These are phyloP conservation scores for Kazachstania africana DNA, from an alignment of 805 yeast genomes.

Conservation along the genomic window DNA sequence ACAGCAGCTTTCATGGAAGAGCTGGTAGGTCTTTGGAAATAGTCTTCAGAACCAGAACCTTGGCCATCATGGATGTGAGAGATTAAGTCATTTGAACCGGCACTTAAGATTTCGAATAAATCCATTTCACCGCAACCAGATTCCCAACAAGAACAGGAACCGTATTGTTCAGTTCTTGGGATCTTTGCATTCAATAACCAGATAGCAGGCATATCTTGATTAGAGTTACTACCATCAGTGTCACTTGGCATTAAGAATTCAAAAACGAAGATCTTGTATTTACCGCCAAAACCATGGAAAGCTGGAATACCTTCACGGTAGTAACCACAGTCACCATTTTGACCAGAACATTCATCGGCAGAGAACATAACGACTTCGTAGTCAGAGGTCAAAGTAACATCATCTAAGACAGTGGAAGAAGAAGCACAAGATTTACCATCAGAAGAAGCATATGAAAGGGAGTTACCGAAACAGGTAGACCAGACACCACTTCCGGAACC, in stretches of 20 bases:
- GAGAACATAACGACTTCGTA: slow-evolving; percentile 77
- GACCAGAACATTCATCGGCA: slow-evolving; percentile 44
- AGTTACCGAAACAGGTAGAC: slow-evolving; percentile 82
- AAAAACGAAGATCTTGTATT: slow-evolving; percentile 73
- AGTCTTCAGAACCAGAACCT: slow-evolving; percentile 85
- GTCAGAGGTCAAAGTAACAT: slow-evolving; percentile 59
- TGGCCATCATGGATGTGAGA: slow-evolving; percentile 70
- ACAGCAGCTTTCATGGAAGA: slow-evolving; percentile 83
- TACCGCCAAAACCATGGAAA: slow-evolving; percentile 86
- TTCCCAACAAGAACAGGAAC: slow-evolving; percentile 92
- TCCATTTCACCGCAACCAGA: slow-evolving; percentile 98
- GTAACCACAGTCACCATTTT: slow-evolving; percentile 59
- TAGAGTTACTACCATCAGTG: slow-evolving; percentile 34
- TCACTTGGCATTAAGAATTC: slow-evolving; percentile 91
- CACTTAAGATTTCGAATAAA: slow-evolving; percentile 73
- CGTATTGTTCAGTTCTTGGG: slow-evolving; percentile 95
- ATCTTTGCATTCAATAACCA: slow-evolving; percentile 93
- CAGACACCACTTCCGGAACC: slow-evolving; percentile 83
- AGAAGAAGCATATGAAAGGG: slow-evolving; percentile 70
- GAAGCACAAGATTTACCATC: slow-evolving; percentile 70
- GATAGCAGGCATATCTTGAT: slow-evolving; percentile 95
- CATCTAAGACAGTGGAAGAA: slow-evolving; percentile 54
- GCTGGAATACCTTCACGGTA: slow-evolving; percentile 83
- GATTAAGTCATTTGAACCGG: slow-evolving; percentile 67
- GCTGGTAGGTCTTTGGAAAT: slow-evolving; percentile 73